Evolutionary conservation across 495 filamentous ascomycete genomes (phyloP).

Genomic region (Aspergillus haitiensis): DNA sequence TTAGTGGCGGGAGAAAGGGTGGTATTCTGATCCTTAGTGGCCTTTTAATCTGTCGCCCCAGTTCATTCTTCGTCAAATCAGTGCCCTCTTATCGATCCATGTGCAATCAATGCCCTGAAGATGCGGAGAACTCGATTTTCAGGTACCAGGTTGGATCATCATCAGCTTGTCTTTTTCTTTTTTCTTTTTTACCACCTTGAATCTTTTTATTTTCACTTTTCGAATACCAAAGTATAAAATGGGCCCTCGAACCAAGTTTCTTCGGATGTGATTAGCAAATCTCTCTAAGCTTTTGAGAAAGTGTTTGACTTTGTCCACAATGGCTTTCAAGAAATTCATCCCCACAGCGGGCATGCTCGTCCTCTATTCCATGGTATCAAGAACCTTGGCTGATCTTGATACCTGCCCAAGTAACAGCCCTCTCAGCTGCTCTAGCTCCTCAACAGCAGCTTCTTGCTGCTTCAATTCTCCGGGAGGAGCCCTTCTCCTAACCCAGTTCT

Average conservation of each 20-base stretch:
- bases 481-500: slow-evolving; percentile 77
- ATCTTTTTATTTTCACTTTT: not conserved
- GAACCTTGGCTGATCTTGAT: slow-evolving; percentile 27
- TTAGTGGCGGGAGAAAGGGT: slow-evolving; percentile 12
- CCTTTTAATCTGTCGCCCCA: slow-evolving; percentile 7
- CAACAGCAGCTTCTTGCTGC: slow-evolving; percentile 59
- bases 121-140: slow-evolving; percentile 11
- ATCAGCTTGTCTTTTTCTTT: not conserved
- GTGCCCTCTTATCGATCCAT: slow-evolving; percentile 36
- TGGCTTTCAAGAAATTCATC: slow-evolving; percentile 20
- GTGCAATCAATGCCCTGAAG: slow-evolving; percentile 27
- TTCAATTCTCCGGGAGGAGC: slow-evolving; percentile 73
- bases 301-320: slow-evolving; percentile 12
- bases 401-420: slow-evolving; percentile 33
- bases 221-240: slow-evolving; percentile 12
- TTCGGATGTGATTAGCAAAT: not conserved
- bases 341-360: slow-evolving; percentile 32
- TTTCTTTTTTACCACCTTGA: slow-evolving; percentile 1
- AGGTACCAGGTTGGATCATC: slow-evolving; percentile 8
- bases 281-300: not conserved
- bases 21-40: slow-evolving; percentile 16
- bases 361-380: slow-evolving; percentile 28
- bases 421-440: slow-evolving; percentile 43
- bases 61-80: slow-evolving; percentile 32
- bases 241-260: not conserved